These are phyloP conservation scores for Citrullus amarus DNA, from an alignment of 306 rosid species.

Conservation along the genomic window DNA sequence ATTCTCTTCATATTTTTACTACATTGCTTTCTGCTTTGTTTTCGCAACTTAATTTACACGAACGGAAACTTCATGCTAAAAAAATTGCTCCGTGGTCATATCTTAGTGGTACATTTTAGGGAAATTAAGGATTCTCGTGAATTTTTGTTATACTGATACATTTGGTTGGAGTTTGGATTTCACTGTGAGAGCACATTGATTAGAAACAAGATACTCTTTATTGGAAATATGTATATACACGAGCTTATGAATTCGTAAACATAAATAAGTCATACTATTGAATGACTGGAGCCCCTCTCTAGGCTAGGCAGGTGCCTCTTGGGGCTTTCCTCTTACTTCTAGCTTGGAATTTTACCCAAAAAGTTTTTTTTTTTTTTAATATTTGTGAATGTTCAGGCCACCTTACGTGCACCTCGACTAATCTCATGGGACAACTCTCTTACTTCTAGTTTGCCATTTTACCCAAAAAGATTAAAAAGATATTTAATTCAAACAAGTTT, in stretches of 20 bases:
- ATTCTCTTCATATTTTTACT: neutral
- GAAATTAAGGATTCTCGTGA: neutral
- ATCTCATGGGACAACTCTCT: no score
- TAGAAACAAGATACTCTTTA: neutral
- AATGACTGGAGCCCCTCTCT: neutral
- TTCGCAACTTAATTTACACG: neutral
- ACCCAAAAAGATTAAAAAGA: no score
- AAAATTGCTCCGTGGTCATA: neutral
- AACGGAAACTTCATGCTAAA: neutral
- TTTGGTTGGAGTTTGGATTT: neutral
- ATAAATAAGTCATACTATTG: neutral
- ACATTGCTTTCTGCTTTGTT: neutral
- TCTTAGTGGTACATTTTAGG: neutral
- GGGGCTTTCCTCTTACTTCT: neutral
- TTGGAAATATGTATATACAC: neutral
- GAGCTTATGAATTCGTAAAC: neutral
- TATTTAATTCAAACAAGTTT: no score
- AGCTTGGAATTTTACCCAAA: no score
- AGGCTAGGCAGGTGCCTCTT: neutral
- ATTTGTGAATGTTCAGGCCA: no score
- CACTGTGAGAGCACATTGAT: neutral
- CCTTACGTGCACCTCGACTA: no score
- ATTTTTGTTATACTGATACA: neutral
- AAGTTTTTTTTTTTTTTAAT: no score
- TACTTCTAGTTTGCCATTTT: no score